Evolutionary conservation across 306 rosid genomes (phyloP).

Genomic region (Astragalus membranaceus): DNA sequence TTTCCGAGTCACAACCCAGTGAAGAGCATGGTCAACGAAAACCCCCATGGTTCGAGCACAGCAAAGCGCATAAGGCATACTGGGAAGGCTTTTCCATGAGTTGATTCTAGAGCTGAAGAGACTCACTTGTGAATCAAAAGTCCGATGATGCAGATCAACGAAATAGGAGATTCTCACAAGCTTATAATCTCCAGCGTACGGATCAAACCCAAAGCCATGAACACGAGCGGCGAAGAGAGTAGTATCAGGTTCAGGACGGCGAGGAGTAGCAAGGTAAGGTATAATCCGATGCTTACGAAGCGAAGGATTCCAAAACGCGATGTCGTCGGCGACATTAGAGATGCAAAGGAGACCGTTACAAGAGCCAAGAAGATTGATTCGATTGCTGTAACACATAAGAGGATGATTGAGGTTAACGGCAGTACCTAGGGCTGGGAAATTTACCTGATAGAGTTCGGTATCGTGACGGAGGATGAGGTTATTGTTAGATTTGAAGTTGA

Average conservation of each 20-base stretch:
- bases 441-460: slow-evolving; percentile 31
- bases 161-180: slow-evolving; percentile 53
- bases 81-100: slow-evolving; percentile 39
- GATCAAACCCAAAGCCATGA: slow-evolving; percentile 62
- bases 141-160: slow-evolving; percentile 25
- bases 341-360: slow-evolving; percentile 66
- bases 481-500: slow-evolving; percentile 1
- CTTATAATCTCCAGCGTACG: slow-evolving; percentile 35
- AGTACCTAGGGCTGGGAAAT: slow-evolving; percentile 18
- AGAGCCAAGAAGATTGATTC: slow-evolving; percentile 50
- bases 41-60: slow-evolving; percentile 53
- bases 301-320: slow-evolving; percentile 77
- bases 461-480: slow-evolving; percentile 33
- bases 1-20: slow-evolving; percentile 60
- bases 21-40: slow-evolving; percentile 33
- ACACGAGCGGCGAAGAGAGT: slow-evolving; percentile 33
- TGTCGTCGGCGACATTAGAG: slow-evolving; percentile 68
- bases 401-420: slow-evolving; percentile 52
- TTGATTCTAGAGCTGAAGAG: slow-evolving; percentile 41
- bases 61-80: slow-evolving; percentile 46
- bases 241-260: slow-evolving; percentile 16
- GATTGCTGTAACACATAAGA: slow-evolving; percentile 75
- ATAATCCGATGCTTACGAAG: slow-evolving; percentile 33
- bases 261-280: slow-evolving; percentile 32
- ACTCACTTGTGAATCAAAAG: slow-evolving; percentile 38